Base-by-base conservation (phyloP, 345 rosid species). In the Trapa incisa region DNA sequence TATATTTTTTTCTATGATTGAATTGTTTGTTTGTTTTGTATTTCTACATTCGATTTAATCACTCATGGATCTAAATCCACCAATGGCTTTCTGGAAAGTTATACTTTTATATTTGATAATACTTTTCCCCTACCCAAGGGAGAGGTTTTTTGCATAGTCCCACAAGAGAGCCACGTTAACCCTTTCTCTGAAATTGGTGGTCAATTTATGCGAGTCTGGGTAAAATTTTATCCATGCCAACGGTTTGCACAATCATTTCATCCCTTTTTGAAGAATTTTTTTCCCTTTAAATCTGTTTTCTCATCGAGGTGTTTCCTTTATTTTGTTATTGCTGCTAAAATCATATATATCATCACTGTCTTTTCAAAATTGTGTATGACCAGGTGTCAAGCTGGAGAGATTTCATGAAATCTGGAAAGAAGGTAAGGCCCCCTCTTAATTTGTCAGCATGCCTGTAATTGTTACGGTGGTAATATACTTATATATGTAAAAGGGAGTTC, bases 371-470 rank as follows among this genome's bases (percentile, higher is more conserved):
- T 54, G 57, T 41, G 54, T 45, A 47, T 66, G 61, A 36, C 48
- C 80, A 92, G 95, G 96, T 91, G 65, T 93, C 96, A 50, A 84
- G 99, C 85, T 86, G 94, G 97, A 88, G 96, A 77, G 96, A 90
- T 73, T 93, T 88, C 78, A 83, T 82, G 95, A 92, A 89, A 83
- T 74, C 82, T 10, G 95, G 95, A 66, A 92, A 92, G 80, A 92
- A 92, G 89, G 98, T 89, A 74, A 80, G 81, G 52, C 5, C 37
- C 42, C 48, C 41, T 5, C 11, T 7, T n/a, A 5, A 15, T 33
- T 33, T 29, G 15, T 10, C 37, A 7, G 12, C 37, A 58, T 9
- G 63, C 38, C 32, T 32, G 33, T 41, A 41, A 41, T 29, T 11
- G 2, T 11, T 45, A 45, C 1, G 63, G 5, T 57, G 8, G 29